These are phyloP conservation scores for Letharia columbiana DNA, from an alignment of 495 filamentous ascomycete genomes.

Conservation along the genomic window DNA sequence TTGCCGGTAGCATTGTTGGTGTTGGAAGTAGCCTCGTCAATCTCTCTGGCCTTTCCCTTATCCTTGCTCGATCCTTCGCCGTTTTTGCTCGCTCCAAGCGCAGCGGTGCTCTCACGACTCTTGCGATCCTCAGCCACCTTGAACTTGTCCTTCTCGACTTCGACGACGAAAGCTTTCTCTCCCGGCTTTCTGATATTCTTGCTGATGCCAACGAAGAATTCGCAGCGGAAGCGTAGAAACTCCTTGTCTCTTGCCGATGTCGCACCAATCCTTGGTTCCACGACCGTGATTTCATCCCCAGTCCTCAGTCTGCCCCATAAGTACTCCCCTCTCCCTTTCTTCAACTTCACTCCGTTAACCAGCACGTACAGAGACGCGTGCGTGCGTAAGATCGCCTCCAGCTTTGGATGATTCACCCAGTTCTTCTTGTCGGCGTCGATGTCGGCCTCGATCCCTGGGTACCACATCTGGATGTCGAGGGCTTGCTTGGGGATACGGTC, in stretches of 20 bases:
- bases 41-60: neutral
- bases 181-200: slow-evolving; percentile 34
- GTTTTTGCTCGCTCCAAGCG: neutral
- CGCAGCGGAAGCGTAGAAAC: slow-evolving; percentile 44
- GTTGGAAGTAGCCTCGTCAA: neutral
- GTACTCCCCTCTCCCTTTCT: slow-evolving; percentile 17
- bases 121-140: neutral
- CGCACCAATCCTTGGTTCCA: slow-evolving; percentile 34
- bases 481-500: slow-evolving; percentile 69
- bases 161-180: slow-evolving; percentile 22
- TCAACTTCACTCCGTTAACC: slow-evolving; percentile 51
- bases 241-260: slow-evolving; percentile 37
- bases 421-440: slow-evolving; percentile 46
- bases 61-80: neutral
- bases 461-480: slow-evolving; percentile 69
- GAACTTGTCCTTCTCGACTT: slow-evolving; percentile 30
- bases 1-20: neutral
- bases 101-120: slow-evolving; percentile 12
- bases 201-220: slow-evolving; percentile 47
- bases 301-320: slow-evolving; percentile 14
- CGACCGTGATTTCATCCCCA: slow-evolving; percentile 17
- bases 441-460: slow-evolving; percentile 48
- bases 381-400: slow-evolving; percentile 61
- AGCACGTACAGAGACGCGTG: slow-evolving; percentile 60
- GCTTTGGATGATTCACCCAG: slow-evolving; percentile 45